A percentile compares a stretch with the other conserved stretches of the same genome.
phyloP scores from a whole-genome alignment of 495 filamentous ascomycete genomes.

The Xylaria nigripes region DNA sequence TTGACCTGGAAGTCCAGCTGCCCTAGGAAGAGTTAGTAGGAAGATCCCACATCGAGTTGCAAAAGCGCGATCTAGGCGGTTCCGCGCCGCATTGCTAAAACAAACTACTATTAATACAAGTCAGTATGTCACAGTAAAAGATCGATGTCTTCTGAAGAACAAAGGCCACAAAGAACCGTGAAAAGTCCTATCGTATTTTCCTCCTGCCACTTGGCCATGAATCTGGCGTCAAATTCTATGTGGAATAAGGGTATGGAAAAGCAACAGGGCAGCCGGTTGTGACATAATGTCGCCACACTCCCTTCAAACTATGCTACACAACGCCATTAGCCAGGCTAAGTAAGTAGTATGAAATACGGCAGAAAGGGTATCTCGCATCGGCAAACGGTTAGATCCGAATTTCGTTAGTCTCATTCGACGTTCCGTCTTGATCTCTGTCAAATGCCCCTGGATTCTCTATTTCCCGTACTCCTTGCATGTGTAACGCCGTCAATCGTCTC shows the following conservation, averaged over 20 bases:
- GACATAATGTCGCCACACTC: not conserved
- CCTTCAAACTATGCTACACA: slow-evolving; percentile 22
- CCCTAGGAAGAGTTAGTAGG: slow-evolving; percentile 15
- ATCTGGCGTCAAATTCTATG: slow-evolving; percentile 1
- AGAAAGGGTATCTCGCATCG: slow-evolving; percentile 10
- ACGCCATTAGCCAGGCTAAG: slow-evolving; percentile 1
- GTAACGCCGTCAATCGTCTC: slow-evolving; percentile 6
- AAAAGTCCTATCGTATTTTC: slow-evolving; percentile 10
- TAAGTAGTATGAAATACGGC: not conserved
- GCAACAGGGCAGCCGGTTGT: not conserved
- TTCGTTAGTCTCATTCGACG: not conserved
- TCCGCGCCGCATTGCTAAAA: not conserved
- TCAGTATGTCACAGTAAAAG: slow-evolving; percentile 17
- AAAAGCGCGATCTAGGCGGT: not conserved
- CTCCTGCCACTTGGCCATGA: slow-evolving; percentile 25
- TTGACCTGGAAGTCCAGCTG: not conserved
- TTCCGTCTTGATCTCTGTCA: not conserved
- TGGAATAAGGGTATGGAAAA: slow-evolving; percentile 5
- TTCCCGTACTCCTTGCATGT: not conserved
- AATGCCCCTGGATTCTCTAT: not conserved
- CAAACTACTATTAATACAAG: not conserved
- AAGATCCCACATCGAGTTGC: not conserved
- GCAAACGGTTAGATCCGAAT: slow-evolving; percentile 4
- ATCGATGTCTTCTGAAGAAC: not conserved
- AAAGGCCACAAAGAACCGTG: not conserved